Evolutionary conservation across 2,329 filamentous ascomycete species (phyloP), one percentile per base, ranked within the genome.

Genomic region (Hypoxylon sp.): DNA sequence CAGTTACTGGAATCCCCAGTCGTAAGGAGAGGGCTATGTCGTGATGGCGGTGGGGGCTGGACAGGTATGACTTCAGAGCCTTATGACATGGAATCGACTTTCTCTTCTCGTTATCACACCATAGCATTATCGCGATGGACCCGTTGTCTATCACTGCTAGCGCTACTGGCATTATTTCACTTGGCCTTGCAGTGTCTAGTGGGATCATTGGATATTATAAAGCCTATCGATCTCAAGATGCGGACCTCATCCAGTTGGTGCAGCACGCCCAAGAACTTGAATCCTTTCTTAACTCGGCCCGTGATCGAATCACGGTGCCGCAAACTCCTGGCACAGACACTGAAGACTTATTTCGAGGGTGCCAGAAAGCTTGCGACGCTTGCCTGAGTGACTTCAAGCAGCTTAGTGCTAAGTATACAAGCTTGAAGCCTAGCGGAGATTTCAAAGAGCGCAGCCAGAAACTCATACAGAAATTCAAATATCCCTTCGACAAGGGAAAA

Each of bases 321-420:
- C 51, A 55, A 34, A 36, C 1, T 17, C 9, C 38, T 21, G 17
- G 6, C 17, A 14, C 2, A 6, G 62, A 65, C 7, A 19, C 60
- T 19, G 13, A 53, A 28, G 32, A 14, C 13, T 34, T 41, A 11
- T 25, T 62, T 13, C 53, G 60, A 38, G 9, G 17, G 19, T 68
- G 65, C 32, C 53, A 17, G n/a, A 32, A 60, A 11, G 58, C 58
- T 9, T 68, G 52, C 34, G 21, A 52, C 23, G 36, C 57, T n/a
- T 68, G 65, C 28, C 36, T 68, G 3, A 6, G 19, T 10, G 43
- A 68, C 7, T 52, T 65, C 53, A 68, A 68, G 45, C 41, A 17
- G n/a, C 17, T 68, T 9, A 52, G 41, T 11, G 48, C 52, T 3
- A 62, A 56, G 30, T 68, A 62, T 25, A 19, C 51, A 10, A 14